Percentiles rank a stretch among this genome's conserved stretches.
phyloP scores from a whole-genome alignment of 257 asterid genomes.

The Salvia rosmarinus region DNA sequence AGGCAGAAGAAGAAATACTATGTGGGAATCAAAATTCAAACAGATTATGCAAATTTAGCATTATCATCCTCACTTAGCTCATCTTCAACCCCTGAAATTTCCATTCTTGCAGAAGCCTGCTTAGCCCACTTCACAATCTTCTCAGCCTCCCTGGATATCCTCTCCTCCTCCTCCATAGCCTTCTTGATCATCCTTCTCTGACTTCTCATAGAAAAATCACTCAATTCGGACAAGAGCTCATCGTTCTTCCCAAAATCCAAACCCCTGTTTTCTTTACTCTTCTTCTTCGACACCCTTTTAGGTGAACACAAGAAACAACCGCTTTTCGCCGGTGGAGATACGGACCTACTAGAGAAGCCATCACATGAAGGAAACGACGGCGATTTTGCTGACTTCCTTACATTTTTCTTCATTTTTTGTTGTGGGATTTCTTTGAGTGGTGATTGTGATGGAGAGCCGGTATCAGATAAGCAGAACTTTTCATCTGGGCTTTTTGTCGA shows the following conservation, averaged over 20 bases:
- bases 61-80: constrained; percentile 54
- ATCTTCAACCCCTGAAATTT: constrained; percentile 55
- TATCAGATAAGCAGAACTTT: constrained; percentile 24
- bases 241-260: constrained; percentile 48
- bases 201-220: constrained; percentile 47
- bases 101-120: constrained; percentile 84
- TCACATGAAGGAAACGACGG: constrained; percentile 44
- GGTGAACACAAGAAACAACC: constrained; percentile 90
- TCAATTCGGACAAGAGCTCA: constrained; percentile 63
- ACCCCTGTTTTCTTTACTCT: constrained; percentile 47
- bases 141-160: constrained; percentile 77
- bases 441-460: constrained; percentile 37
- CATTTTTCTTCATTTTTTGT: constrained; percentile 30
- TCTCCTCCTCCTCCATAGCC: constrained; percentile 77
- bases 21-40: not conserved
- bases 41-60: constrained; percentile 37
- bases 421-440: constrained; percentile 45
- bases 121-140: constrained; percentile 90
- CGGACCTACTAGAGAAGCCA: constrained; percentile 46
- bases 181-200: constrained; percentile 60
- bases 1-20: constrained; percentile 13
- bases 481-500: constrained; percentile 44
- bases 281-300: constrained; percentile 52
- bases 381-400: constrained; percentile 36
- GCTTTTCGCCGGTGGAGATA: constrained; percentile 66